Base-by-base conservation (phyloP, 1,139 yeast genomes). In the Yamadazyma sp. region DNA sequence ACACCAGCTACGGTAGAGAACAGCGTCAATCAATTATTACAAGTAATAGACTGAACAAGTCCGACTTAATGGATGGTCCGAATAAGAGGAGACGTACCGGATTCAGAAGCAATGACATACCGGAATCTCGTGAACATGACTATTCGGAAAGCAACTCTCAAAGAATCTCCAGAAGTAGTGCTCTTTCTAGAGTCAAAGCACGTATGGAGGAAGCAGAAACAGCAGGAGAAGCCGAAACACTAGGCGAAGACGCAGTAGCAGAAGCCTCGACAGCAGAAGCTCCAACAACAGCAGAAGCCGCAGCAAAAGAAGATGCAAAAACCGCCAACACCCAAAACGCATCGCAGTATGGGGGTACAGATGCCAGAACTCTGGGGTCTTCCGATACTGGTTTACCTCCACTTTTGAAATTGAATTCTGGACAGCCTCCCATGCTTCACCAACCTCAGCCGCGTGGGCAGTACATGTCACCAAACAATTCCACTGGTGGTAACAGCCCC, bases 31-130 rank as follows among this genome's bases (percentile, higher is more conserved):
- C 30, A 3, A 33, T 33, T n/a, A 33, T 25, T n/a, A 18, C 23
- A 8, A 29, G 31, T 10, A 36, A 39, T 42, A 5, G 44, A 37
- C 6, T 16, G 30, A 9, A 29, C 34, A 16, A 23, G 18, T 21
- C 31, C 6, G 33, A 22, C 13, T 22, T 23, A n/a, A 10, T 13
- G n/a, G 30, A 23, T 11, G 34, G n/a, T n/a, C 27, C 8, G 18
- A n/a, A 20, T 3, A 35, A 38, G 40, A 42, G 39, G 41, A 38
- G 39, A 31, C 40, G 26, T 33, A 24, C 22, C 4, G 17, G 13
- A 8, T 12, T 29, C 16, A 33, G 29, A 29, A 29, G 15, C 12
- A 8, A 24, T 11, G 21, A 30, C 13, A 33, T 23, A 13, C 30
- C 23, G 8, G 36, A 18, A 9, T n/a, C n/a, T n/a, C 33, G 17